Evolutionary conservation across 225 moss, liverwort and hornwort genomes (phyloP).

Genomic region (Climacium dendroides): DNA sequence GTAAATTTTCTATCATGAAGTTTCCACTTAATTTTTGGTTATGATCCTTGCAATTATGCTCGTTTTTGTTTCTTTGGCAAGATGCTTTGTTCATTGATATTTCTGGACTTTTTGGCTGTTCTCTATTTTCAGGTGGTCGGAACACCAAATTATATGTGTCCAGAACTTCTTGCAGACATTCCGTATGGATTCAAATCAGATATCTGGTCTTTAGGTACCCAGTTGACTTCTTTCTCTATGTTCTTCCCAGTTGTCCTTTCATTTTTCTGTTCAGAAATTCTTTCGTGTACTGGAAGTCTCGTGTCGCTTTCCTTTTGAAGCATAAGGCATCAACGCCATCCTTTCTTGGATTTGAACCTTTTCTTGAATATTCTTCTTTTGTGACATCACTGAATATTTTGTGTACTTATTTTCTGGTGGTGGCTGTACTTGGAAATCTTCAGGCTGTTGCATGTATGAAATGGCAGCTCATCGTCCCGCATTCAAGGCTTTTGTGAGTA

Average conservation of each 20-base stretch:
- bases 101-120: background rate
- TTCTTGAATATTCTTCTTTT: background rate
- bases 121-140: slow-evolving; percentile 68
- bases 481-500: slow-evolving; percentile 95
- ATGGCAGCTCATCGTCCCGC: slow-evolving; percentile 99
- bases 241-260: background rate
- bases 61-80: background rate
- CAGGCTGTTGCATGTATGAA: slow-evolving; percentile 99
- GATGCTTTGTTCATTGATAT: background rate
- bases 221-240: background rate
- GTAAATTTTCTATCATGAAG: background rate
- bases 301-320: background rate
- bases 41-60: background rate
- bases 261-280: background rate
- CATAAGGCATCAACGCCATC: background rate
- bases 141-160: slow-evolving; percentile 99
- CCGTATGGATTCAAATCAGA: slow-evolving; percentile 99
- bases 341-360: background rate
- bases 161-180: slow-evolving; percentile 94
- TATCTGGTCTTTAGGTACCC: slow-evolving; percentile 88
- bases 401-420: background rate
- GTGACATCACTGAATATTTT: background rate
- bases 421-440: background rate
- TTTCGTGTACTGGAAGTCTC: background rate
- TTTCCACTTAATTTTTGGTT: background rate